Evolutionary conservation across 1,139 yeast genomes (phyloP).

Genomic region (Yamadazyma oceani): DNA sequence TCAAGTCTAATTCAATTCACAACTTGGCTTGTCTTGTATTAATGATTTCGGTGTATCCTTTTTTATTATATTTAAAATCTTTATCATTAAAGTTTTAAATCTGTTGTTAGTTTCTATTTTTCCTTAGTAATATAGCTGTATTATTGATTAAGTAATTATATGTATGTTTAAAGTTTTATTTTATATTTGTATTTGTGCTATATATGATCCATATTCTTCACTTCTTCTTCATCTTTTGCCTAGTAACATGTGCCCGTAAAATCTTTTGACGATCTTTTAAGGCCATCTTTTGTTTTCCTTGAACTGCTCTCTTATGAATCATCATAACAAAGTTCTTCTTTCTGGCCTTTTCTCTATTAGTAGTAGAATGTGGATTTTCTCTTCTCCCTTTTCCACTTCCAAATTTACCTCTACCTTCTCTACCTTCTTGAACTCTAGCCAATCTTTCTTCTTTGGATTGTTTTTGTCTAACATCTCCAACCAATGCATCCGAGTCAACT

Average conservation of each 20-base stretch:
- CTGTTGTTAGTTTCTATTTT: background rate
- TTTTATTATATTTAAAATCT: too few relatives aligned
- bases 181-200: constrained; percentile 15
- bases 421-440: constrained; percentile 84
- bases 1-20: constrained; percentile 1
- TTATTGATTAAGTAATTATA: constrained; percentile 2
- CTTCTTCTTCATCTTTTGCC: constrained; percentile 84
- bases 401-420: constrained; percentile 87
- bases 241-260: constrained; percentile 78
- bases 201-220: background rate
- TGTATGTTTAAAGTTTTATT: constrained; percentile 2
- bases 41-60: background rate
- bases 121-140: constrained; percentile 3
- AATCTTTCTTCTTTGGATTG: constrained; percentile 87
- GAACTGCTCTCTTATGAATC: constrained; percentile 92
- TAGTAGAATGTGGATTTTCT: constrained; percentile 80
- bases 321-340: constrained; percentile 99
- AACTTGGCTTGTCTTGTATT: constrained; percentile 3
- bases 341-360: constrained; percentile 93
- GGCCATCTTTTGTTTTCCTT: constrained; percentile 89
- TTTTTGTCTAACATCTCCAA: constrained; percentile 85
- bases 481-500: constrained; percentile 75
- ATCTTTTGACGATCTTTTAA: constrained; percentile 88
- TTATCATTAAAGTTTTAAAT: too few relatives aligned
- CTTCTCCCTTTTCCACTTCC: constrained; percentile 87